These are phyloP conservation scores for Funneliformis mosseae DNA, from an alignment of 192 early-diverging fungal genomes.

Conservation along the genomic window DNA sequence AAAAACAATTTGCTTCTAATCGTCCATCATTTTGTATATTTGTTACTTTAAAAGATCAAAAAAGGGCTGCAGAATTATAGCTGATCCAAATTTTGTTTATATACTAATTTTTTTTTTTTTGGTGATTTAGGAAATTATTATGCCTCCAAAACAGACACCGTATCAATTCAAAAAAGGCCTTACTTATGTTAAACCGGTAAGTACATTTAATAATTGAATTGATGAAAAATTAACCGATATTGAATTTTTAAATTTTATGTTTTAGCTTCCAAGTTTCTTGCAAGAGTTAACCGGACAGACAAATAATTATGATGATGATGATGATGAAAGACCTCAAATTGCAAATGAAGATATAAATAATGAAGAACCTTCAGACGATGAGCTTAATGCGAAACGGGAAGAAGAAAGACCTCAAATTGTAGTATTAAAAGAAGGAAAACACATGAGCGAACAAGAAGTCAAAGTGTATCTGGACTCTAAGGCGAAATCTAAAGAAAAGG, in stretches of 20 bases:
- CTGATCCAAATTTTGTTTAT: too few relatives aligned
- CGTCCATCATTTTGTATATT: too few relatives aligned
- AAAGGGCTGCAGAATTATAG: too few relatives aligned
- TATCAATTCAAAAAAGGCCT: slow-evolving; percentile 5
- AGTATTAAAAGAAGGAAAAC: slow-evolving; percentile 24
- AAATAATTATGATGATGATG: neutral
- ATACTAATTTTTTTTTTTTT: too few relatives aligned
- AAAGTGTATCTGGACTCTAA: neutral
- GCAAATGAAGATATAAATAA: neutral
- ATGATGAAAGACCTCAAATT: neutral
- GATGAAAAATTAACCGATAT: neutral
- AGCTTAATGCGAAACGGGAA: neutral
- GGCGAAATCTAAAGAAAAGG: neutral
- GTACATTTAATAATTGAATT: neutral
- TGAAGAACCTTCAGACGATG: neutral
- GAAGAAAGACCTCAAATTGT: slow-evolving; percentile 27
- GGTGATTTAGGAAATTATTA: neutral
- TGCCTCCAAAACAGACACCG: neutral
- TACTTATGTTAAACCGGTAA: neutral
- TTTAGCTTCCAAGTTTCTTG: neutral
- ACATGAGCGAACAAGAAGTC: slow-evolving; percentile 13
- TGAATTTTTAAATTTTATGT: neutral
- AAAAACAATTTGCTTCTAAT: too few relatives aligned
- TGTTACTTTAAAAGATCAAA: too few relatives aligned
- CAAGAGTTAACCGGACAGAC: neutral